Base-by-base conservation (phyloP, 257 asterid genomes). In the Parsonsia alboflavescens region DNA sequence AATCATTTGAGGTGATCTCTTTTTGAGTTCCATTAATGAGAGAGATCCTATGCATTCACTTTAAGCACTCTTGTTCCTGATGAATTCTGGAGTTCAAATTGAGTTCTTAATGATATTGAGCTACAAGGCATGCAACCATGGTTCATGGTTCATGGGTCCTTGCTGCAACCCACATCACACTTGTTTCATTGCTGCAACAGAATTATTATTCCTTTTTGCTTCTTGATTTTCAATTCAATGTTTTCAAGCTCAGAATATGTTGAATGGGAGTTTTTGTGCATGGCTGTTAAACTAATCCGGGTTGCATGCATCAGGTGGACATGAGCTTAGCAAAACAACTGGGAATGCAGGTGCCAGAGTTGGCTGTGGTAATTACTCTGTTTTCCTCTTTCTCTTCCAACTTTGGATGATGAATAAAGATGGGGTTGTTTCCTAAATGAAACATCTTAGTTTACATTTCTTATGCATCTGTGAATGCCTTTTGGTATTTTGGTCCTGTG, bases 341-440 rank as follows among this genome's bases (percentile, higher is more conserved):
- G 96, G 98, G 63, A 93, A 91, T 59, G 97, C 97, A 0, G 97
- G 98, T 68, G 97, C 97, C 76, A 87, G 98, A 84, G 85, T 93
- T 48, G 98, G 92, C 15, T 93, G 96, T 78, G 97, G 97, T 91
- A 89, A 80, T 75, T 59, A 26, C 79, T n/a, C 67, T 54, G 76
- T 17, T 58, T 68, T 68, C 56, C 61, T 45, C 73, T 63, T n/a
- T 5, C 30, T 52, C n/a, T 42, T 33, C 39, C 39, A 1, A 33
- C 3, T 33, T 33, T 1, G 39, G 39, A 33, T 1, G 39, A 33
- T 33, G 39, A 33, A 33, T 33, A 33, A 33, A 33, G 1, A 33
- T 1, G 3, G 39, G 39, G 39, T 33, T 33, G 39, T 9, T 77
- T 41, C 56, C 30, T 58, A 42, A 42, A 42, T 0, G 46, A 42